Conservation (phyloP, 2,329 filamentous ascomycete species). For the Blumeria hordei region DNA sequence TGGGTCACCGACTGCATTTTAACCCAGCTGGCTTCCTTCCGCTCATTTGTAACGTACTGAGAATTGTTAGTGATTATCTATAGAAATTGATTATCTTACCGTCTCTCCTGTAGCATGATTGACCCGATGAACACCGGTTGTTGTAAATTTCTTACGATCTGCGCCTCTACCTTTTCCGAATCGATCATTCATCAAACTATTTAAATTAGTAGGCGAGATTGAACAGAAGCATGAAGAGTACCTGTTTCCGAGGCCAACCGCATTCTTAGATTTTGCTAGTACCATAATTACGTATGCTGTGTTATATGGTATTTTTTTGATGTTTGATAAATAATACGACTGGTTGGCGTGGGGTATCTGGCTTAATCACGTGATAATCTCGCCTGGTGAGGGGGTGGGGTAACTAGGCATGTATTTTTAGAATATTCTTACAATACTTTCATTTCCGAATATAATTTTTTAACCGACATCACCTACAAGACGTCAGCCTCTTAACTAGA, state of each 20-base stretch:
- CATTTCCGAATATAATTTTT: no score
- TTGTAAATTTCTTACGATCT: slow-evolving; percentile 51
- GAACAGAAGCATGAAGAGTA: slow-evolving; percentile 1
- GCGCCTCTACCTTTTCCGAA: slow-evolving; percentile 80
- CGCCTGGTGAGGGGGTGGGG: no score
- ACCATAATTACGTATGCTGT: slow-evolving; percentile 25
- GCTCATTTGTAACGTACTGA: slow-evolving; percentile 72
- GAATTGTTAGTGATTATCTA: slow-evolving; percentile 8
- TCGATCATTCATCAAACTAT: slow-evolving; percentile 86
- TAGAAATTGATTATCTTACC: slow-evolving; percentile 16
- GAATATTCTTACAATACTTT: no score
- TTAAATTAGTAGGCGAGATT: background rate
- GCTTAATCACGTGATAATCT: no score
- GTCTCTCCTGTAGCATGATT: slow-evolving; percentile 61
- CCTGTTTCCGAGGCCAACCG: slow-evolving; percentile 72
- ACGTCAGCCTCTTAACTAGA: background rate
- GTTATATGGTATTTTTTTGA: no score
- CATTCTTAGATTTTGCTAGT: slow-evolving; percentile 80
- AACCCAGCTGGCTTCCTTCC: slow-evolving; percentile 83
- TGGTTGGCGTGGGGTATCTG: no score
- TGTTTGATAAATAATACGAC: no score
- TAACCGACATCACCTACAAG: no score
- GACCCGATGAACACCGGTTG: slow-evolving; percentile 31
- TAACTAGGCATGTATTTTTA: no score
- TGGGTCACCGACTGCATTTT: slow-evolving; percentile 99